A percentile compares a stretch with the other conserved stretches of the same genome.
phyloP scores from a whole-genome alignment of 352 stramenopile genomes.

The Globisporangium cederbergense region DNA sequence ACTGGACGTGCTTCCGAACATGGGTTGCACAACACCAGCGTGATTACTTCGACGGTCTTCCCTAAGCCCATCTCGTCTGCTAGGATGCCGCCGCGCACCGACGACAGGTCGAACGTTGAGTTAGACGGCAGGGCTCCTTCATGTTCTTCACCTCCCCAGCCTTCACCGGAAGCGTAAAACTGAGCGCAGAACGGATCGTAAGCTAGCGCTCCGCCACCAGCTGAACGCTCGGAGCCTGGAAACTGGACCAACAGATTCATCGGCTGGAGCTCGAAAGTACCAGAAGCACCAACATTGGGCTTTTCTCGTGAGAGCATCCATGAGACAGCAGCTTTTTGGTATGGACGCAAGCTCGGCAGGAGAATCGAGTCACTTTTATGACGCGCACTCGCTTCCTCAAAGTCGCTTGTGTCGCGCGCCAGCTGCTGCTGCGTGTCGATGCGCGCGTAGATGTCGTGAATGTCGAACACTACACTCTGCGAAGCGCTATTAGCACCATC shows the following conservation, averaged over 20 bases:
- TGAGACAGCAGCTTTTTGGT: constrained; percentile 95
- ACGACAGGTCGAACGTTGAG: constrained; percentile 13
- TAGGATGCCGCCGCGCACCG: constrained; percentile 81
- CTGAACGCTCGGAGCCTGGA: not conserved
- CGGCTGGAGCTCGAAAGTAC: not conserved
- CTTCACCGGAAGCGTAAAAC: constrained; percentile 16
- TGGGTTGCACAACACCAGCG: constrained; percentile 47
- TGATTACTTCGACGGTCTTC: constrained; percentile 83
- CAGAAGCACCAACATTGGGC: not conserved
- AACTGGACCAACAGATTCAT: constrained; percentile 20
- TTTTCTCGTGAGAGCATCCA: constrained; percentile 93
- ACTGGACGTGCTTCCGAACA: constrained; percentile 15
- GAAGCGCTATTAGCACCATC: constrained; percentile 10
- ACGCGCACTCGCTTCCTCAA: constrained; percentile 15
- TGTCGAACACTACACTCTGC: constrained; percentile 28
- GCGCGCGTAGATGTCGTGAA: constrained; percentile 55
- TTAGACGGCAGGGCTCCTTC: not conserved
- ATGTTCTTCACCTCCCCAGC: not conserved
- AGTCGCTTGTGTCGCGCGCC: constrained; percentile 24
- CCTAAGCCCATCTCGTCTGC: constrained; percentile 92
- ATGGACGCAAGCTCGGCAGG: constrained; percentile 91
- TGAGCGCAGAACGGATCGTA: constrained; percentile 43
- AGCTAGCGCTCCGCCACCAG: not conserved
- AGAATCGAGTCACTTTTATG: constrained; percentile 22
- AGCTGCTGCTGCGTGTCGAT: constrained; percentile 44